phyloP scores from a whole-genome alignment of 345 rosid species.

The rapeseed (Brassica napus) region DNA sequence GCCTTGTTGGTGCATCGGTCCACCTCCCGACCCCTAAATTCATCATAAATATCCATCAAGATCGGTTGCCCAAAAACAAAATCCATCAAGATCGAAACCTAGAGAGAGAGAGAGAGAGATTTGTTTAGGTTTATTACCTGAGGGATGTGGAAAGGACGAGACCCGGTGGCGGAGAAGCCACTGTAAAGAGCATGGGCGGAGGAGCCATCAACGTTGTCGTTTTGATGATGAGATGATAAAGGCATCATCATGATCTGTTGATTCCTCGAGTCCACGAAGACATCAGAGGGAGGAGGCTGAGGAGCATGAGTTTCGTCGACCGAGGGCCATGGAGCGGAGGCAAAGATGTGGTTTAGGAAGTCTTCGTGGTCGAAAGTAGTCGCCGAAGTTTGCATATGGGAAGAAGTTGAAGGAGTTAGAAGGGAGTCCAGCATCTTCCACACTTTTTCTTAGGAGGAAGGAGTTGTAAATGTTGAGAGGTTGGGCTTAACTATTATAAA shows the following conservation, averaged over 20 bases:
- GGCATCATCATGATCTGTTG: constrained; percentile 53
- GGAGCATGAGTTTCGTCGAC: constrained; percentile 22
- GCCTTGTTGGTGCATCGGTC: constrained; percentile 45
- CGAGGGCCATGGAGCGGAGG: constrained; percentile 58
- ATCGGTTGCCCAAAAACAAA: too few species aligned
- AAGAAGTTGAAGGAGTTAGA: constrained; percentile 35
- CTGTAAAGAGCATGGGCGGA: constrained; percentile 46
- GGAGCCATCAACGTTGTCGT: constrained; percentile 32
- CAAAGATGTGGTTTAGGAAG: constrained; percentile 78
- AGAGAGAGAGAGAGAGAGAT: neutral
- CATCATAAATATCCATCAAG: neutral
- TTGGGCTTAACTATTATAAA: constrained; percentile 35
- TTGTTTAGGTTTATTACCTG: constrained; percentile 33
- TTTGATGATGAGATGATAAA: constrained; percentile 23
- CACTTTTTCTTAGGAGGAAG: constrained; percentile 4
- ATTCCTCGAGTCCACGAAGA: constrained; percentile 47
- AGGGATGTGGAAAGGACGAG: constrained; percentile 69
- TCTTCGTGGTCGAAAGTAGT: constrained; percentile 53
- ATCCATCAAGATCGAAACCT: neutral
- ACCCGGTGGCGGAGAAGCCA: constrained; percentile 57
- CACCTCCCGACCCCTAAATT: constrained; percentile 41
- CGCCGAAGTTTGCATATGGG: constrained; percentile 32
- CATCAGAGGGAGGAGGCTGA: constrained; percentile 21
- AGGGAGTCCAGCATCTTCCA: constrained; percentile 35
- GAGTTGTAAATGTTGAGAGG: constrained; percentile 31